phyloP scores from a whole-genome alignment of 1,284 basidiomycete genomes.

The Tausonia pullulans region DNA sequence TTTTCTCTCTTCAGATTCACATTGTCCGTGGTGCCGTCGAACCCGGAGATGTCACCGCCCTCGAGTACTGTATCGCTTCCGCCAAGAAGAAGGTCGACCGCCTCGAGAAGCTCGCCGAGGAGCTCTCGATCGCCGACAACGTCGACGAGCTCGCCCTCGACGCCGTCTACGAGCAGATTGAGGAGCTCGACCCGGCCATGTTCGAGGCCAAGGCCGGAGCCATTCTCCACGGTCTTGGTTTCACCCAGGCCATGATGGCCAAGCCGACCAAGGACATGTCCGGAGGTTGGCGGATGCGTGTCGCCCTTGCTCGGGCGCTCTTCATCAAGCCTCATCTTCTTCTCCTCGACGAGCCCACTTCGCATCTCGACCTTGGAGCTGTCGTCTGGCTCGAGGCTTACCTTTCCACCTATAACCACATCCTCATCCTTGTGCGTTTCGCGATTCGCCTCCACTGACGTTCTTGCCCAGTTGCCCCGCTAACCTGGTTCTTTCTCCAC shows the following conservation, averaged over 20 bases:
- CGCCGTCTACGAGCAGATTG: constrained; percentile 85
- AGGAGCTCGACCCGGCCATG: constrained; percentile 89
- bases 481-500: neutral
- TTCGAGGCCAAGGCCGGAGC: constrained; percentile 94
- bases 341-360: constrained; percentile 65
- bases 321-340: constrained; percentile 95
- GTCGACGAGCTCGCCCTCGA: constrained; percentile 83
- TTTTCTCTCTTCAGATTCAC: constrained; percentile 52
- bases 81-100: constrained; percentile 92
- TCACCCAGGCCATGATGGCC: constrained; percentile 83
- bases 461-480: neutral
- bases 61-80: constrained; percentile 90
- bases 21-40: constrained; percentile 92
- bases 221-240: constrained; percentile 94
- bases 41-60: constrained; percentile 86
- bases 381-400: constrained; percentile 99
- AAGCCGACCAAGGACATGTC: constrained; percentile 97
- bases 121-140: constrained; percentile 76
- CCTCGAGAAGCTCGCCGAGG: constrained; percentile 89
- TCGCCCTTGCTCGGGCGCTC: constrained; percentile 86
- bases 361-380: constrained; percentile 76
- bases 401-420: constrained; percentile 95
- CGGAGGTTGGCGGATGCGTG: constrained; percentile 98
- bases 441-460: neutral
- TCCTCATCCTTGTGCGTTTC: constrained; percentile 49